Percentiles rank a stretch among this genome's conserved stretches.
Evolutionary conservation across 2,329 filamentous ascomycete genomes (phyloP).

Genomic region (Golovinomyces cichoracearum): DNA sequence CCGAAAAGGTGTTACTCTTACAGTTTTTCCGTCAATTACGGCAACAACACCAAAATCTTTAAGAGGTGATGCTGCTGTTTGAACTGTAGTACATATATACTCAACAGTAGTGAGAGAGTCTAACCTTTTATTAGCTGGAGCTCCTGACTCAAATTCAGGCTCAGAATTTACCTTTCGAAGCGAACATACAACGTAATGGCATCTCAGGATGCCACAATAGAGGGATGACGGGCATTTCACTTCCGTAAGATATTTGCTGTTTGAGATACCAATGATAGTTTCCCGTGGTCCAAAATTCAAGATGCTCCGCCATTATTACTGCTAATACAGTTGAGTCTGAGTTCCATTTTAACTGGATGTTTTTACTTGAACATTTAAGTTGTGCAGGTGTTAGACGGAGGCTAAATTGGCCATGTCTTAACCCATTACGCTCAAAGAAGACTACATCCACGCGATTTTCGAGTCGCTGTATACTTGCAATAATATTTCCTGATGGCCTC

Average conservation of each 20-base stretch:
- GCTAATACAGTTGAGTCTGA: constrained; percentile 74
- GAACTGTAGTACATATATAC: constrained; percentile 39
- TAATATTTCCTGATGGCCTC: constrained; percentile 71
- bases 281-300: constrained; percentile 91
- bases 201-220: constrained; percentile 65
- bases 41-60: constrained; percentile 55
- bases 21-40: constrained; percentile 52
- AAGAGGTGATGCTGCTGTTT: constrained; percentile 43
- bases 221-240: constrained; percentile 14
- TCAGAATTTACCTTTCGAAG: constrained; percentile 21
- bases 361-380: constrained; percentile 25
- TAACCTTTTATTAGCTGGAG: neutral
- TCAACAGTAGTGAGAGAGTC: constrained; percentile 29
- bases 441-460: constrained; percentile 49
- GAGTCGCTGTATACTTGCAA: constrained; percentile 61
- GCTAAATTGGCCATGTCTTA: constrained; percentile 86
- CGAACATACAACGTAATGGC: constrained; percentile 38
- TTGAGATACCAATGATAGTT: constrained; percentile 99
- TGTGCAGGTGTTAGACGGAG: constrained; percentile 40
- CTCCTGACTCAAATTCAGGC: neutral
- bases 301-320: constrained; percentile 41
- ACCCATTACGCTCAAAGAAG: constrained; percentile 92
- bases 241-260: constrained; percentile 40
- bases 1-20: constrained; percentile 69
- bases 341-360: constrained; percentile 60